phyloP scores from a whole-genome alignment of 768 basidiomycete genomes.

The Pleurotus tuoliensis region DNA sequence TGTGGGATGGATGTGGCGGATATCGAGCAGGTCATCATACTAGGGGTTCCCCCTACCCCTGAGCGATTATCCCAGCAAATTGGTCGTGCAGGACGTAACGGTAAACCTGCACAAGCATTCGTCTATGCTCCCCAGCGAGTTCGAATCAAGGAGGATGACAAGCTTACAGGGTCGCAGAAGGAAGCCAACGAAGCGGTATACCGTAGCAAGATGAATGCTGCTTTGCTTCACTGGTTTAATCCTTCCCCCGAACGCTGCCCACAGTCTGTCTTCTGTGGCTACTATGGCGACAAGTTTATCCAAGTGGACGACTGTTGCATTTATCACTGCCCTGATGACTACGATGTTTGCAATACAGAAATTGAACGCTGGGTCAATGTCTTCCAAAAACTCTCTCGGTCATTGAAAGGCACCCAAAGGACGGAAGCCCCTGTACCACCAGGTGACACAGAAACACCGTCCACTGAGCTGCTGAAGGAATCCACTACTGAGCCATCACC shows the following conservation, averaged over 20 bases:
- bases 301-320: not conserved
- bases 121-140: slow-evolving; percentile 17
- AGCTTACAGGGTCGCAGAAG: too few relatives aligned
- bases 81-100: slow-evolving; percentile 4
- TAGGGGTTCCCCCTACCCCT: too few relatives aligned
- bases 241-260: not conserved
- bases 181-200: too few relatives aligned
- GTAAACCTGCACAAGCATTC: slow-evolving; percentile 15
- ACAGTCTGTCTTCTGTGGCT: not conserved
- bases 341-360: not conserved
- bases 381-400: not conserved
- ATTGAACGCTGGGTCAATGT: not conserved
- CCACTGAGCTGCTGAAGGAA: too few relatives aligned
- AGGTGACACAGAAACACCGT: too few relatives aligned
- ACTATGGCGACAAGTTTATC: not conserved
- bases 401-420: not conserved
- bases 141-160: too few relatives aligned
- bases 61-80: too few relatives aligned
- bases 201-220: too few relatives aligned
- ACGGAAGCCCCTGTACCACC: not conserved
- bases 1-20: slow-evolving; percentile 11
- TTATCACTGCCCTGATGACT: not conserved
- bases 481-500: too few relatives aligned
- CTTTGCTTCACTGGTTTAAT: not conserved
- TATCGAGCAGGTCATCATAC: slow-evolving; percentile 12